Conservation (phyloP, 1,139 yeast species). For the Debaryomyces fabryi region DNA sequence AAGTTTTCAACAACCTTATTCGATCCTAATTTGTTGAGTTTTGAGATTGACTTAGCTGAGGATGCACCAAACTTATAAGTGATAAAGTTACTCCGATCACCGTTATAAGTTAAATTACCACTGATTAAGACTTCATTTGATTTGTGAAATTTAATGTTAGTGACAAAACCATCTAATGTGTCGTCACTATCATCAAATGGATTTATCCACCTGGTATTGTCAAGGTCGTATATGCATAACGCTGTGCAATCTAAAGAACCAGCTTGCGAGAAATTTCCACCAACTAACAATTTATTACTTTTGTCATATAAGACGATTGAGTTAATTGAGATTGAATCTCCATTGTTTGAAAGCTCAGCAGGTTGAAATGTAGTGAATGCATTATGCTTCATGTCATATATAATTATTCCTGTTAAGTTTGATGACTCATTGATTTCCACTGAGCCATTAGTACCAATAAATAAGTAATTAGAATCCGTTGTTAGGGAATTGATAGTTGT, state of each 20-base stretch:
- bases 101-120: slow-evolving; percentile 57
- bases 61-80: slow-evolving; percentile 52
- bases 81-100: slow-evolving; percentile 41
- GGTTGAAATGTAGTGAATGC: slow-evolving; percentile 52
- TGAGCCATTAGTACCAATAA: slow-evolving; percentile 56
- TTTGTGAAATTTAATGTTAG: slow-evolving; percentile 56
- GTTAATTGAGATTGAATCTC: slow-evolving; percentile 43
- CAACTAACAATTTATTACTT: slow-evolving; percentile 61
- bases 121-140: slow-evolving; percentile 57
- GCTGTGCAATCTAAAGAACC: slow-evolving; percentile 63
- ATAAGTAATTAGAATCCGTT: slow-evolving; percentile 42
- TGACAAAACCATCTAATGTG: slow-evolving; percentile 54
- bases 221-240: slow-evolving; percentile 68
- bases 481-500: slow-evolving; percentile 44
- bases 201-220: slow-evolving; percentile 55
- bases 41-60: slow-evolving; percentile 21
- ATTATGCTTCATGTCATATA: slow-evolving; percentile 50
- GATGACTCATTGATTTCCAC: slow-evolving; percentile 27
- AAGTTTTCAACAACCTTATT: slow-evolving; percentile 49
- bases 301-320: slow-evolving; percentile 57
- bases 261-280: slow-evolving; percentile 71
- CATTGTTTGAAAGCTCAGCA: slow-evolving; percentile 35
- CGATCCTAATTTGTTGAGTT: slow-evolving; percentile 30
- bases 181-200: slow-evolving; percentile 46
- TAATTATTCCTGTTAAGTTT: slow-evolving; percentile 48